phyloP scores from a whole-genome alignment of 2,329 filamentous ascomycete species.

The Sporothrix curviconia region DNA sequence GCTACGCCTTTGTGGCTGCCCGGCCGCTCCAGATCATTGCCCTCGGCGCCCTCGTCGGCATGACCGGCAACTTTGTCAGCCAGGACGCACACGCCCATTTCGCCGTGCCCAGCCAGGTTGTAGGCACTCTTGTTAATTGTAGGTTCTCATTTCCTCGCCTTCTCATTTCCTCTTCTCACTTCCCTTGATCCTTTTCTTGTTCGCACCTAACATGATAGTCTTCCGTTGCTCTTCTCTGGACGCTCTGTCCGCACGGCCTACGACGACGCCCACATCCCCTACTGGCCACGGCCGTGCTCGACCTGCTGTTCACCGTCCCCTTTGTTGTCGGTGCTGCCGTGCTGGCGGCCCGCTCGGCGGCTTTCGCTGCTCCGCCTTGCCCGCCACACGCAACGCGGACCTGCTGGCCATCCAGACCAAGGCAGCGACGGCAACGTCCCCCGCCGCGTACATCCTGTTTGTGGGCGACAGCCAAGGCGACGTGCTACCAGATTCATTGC shows the following conservation, averaged over 20 bases:
- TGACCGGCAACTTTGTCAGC: conserved; percentile 75
- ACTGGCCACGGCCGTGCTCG: conserved; percentile 62
- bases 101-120: conserved; percentile 62
- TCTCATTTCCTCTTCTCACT: background rate
- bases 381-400: conserved; percentile 30
- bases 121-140: conserved; percentile 76
- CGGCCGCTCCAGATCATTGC: conserved; percentile 64
- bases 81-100: conserved; percentile 63
- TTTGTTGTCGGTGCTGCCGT: conserved; percentile 70
- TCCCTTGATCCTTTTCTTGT: background rate
- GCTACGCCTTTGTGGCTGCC: conserved; percentile 68
- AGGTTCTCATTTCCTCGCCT: conserved; percentile 20
- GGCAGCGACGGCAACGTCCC: background rate
- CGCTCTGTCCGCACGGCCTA: conserved; percentile 47
- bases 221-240: conserved; percentile 72
- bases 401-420: conserved; percentile 38
- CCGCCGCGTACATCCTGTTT: conserved; percentile 38
- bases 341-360: conserved; percentile 76
- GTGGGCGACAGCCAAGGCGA: conserved; percentile 48
- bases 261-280: conserved; percentile 64
- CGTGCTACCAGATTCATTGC: conserved; percentile 81
- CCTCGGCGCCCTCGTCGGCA: conserved; percentile 71
- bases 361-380: conserved; percentile 59
- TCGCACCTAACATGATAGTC: conserved; percentile 46
- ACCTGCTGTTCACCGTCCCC: conserved; percentile 65